Evolutionary conservation across 2,329 filamentous ascomycete species (phyloP), one percentile per base, ranked within the genome.

Genomic region (Xylaria hypoxylon): DNA sequence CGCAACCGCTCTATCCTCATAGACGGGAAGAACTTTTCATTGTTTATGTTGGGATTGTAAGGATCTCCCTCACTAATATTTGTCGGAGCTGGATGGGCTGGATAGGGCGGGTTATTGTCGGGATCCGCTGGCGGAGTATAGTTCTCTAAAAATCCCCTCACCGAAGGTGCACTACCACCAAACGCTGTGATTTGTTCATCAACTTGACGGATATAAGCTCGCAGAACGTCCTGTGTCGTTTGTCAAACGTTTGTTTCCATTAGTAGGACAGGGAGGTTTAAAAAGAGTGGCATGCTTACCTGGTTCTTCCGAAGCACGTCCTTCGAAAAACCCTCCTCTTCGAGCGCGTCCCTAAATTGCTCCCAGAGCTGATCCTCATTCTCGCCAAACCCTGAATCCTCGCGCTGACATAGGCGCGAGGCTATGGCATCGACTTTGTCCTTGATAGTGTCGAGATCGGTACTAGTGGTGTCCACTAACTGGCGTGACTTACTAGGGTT

Each of bases 401-500:
- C 78, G 58, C 81, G 80, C 11, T 79, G 79, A 57, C 84, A 85
- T 26, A 89, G 79, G 11, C 82, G 81, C 11, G 80, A 76, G 2
- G 88, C 87, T 68, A 90, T 84, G 33, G 77, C 77, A 70, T 90
- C 87, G 35, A 90, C 84, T 72, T 89, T 87, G 73, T 87, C 84
- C 75, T 88, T 85, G 72, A 90, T 88, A 7, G 75, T 74, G 63
- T 89, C 84, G 38, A 88, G 77, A 26, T 81, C 78, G 19, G 79
- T 75, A 48, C 76, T 79, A 51, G 79, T 78, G n/a, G 78, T 76
- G 42, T 80, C 76, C 55, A 79, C 74, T 67, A 68, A 71, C 70
- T 72, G 72, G 64, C 77, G 68, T 71, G 80, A 73, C 68, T 81
- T 83, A 19, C 79, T 77, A 0, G 81, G 80, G 62, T 83, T 82